Percentiles rank a stretch among this genome's conserved stretches.
These are phyloP conservation scores for Forsythia suspensa DNA, from an alignment of 257 asterid genomes.

Conservation along the genomic window DNA sequence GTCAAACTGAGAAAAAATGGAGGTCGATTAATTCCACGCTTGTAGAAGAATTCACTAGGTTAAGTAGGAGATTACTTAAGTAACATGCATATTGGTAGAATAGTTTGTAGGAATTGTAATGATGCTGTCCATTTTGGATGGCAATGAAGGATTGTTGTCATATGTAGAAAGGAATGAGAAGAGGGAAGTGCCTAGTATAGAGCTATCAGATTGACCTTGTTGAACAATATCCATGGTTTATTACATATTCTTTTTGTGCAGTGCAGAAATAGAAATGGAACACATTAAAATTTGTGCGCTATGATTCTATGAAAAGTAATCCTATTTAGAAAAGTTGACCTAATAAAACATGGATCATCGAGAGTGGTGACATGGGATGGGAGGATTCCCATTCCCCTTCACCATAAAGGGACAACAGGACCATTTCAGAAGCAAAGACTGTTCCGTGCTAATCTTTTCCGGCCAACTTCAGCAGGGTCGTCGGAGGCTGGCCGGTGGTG, in stretches of 20 bases:
- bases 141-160: conserved; percentile 24
- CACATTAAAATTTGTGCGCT: too few relatives aligned
- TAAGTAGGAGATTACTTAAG: conserved; percentile 20
- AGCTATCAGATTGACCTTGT: not conserved
- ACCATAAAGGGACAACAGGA: too few relatives aligned
- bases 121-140: conserved; percentile 9
- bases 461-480: too few relatives aligned
- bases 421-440: too few relatives aligned
- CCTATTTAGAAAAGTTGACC: too few relatives aligned
- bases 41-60: conserved; percentile 18
- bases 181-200: not conserved
- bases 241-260: conserved; percentile 1
- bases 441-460: too few relatives aligned
- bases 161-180: conserved; percentile 18
- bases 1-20: not conserved
- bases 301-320: too few relatives aligned
- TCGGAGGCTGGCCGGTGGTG: too few relatives aligned
- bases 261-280: conserved; percentile 6
- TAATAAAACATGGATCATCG: too few relatives aligned
- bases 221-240: not conserved
- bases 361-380: too few relatives aligned
- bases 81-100: too few relatives aligned
- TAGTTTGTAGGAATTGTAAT: not conserved
- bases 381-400: too few relatives aligned
- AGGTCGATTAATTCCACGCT: not conserved